Conservation (phyloP, 352 stramenopile genomes). For the Globisporangium rhizosaccharum region DNA sequence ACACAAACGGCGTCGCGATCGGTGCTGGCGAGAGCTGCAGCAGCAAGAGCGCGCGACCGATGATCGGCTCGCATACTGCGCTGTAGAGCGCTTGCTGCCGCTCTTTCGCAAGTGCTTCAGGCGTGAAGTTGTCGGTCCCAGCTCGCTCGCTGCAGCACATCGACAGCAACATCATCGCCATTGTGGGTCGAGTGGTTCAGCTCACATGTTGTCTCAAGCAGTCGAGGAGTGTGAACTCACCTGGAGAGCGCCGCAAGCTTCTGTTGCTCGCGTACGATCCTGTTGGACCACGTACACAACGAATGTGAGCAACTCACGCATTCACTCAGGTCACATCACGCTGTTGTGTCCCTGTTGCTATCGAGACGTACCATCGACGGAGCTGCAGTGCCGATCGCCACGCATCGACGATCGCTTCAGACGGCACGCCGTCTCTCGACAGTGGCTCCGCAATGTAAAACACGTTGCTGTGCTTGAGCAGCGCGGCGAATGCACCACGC, state of each 20-base stretch:
- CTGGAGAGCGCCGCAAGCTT: constrained; percentile 64
- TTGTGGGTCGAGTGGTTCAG: neutral
- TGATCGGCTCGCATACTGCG: constrained; percentile 73
- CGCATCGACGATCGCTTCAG: constrained; percentile 61
- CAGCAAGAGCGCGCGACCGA: constrained; percentile 61
- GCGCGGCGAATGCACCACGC: constrained; percentile 67
- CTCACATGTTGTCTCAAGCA: neutral
- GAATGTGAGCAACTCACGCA: neutral
- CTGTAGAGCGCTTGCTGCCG: constrained; percentile 72
- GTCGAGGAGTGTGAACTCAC: constrained; percentile 15
- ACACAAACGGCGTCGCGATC: constrained; percentile 19
- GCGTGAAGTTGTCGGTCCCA: constrained; percentile 20
- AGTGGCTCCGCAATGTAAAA: constrained; percentile 65
- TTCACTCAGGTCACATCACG: neutral
- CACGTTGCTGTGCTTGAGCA: constrained; percentile 79
- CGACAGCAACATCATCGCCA: neutral
- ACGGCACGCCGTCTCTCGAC: constrained; percentile 47
- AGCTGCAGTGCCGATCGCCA: constrained; percentile 77
- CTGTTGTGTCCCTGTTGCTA: neutral
- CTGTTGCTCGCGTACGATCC: constrained; percentile 86
- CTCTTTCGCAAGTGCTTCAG: constrained; percentile 55
- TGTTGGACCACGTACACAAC: constrained; percentile 13
- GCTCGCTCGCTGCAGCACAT: constrained; percentile 25
- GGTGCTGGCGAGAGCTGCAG: constrained; percentile 49
- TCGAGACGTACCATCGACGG: constrained; percentile 59